phyloP scores from a whole-genome alignment of 1,284 basidiomycete genomes.

The Coniferiporia sulphurascens region DNA sequence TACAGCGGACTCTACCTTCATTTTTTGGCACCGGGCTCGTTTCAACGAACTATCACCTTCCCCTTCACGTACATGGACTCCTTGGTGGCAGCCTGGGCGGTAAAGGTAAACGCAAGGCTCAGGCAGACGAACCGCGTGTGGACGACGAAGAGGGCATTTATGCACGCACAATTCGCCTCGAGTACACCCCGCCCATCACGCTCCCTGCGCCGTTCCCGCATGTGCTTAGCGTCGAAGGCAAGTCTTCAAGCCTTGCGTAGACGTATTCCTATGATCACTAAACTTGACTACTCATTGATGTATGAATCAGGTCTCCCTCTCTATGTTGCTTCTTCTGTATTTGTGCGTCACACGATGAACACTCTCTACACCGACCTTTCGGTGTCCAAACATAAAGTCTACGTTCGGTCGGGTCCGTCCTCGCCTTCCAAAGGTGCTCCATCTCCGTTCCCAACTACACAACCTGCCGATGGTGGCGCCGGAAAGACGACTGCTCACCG shows the following conservation, averaged over 20 bases:
- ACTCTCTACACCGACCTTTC: conserved; percentile 63
- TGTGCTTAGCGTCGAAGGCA: conserved; percentile 65
- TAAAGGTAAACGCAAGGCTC: neutral
- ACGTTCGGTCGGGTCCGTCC: conserved; percentile 30
- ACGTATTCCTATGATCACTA: neutral
- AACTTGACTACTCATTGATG: neutral
- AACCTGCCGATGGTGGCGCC: conserved; percentile 19
- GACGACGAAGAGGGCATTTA: conserved; percentile 39
- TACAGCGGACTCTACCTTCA: conserved; percentile 64
- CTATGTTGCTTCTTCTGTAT: conserved; percentile 64
- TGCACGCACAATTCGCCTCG: conserved; percentile 46
- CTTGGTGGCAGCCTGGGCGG: conserved; percentile 32
- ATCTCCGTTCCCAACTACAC: neutral
- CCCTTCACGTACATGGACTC: conserved; percentile 12
- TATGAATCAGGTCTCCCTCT: conserved; percentile 52
- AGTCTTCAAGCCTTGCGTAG: conserved; percentile 22
- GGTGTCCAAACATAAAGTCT: conserved; percentile 49
- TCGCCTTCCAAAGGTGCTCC: neutral
- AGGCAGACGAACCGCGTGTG: conserved; percentile 2
- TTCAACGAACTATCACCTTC: conserved; percentile 30
- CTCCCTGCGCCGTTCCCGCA: conserved; percentile 66
- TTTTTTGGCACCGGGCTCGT: conserved; percentile 68
- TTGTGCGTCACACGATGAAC: conserved; percentile 68
- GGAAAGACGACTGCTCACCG: conserved; percentile 21
- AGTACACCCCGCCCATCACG: conserved; percentile 60